These are phyloP conservation scores for Jamesozyma hellenica DNA, from an alignment of 805 yeast species.

Conservation along the genomic window DNA sequence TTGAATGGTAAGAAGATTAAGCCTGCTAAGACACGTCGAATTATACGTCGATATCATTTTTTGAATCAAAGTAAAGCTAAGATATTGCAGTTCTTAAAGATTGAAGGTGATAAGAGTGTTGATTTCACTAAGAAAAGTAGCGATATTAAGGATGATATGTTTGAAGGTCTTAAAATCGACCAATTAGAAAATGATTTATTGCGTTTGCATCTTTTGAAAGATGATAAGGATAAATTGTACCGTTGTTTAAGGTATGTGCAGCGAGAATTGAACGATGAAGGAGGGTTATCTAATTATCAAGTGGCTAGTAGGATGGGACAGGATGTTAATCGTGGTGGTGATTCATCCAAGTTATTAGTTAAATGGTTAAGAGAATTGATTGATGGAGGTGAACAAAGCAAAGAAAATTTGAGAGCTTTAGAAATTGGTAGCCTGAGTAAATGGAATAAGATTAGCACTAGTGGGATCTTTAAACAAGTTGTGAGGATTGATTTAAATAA, in stretches of 20 bases:
- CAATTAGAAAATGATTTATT: too few relatives aligned
- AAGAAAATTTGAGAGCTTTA: conserved; percentile 35
- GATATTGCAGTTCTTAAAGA: conserved; percentile 29
- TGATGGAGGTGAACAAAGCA: conserved; percentile 2
- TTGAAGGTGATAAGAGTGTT: conserved; percentile 3
- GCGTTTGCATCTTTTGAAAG: too few relatives aligned
- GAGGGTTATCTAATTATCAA: conserved; percentile 76
- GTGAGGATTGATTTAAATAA: conserved; percentile 62
- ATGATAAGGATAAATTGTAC: conserved; percentile 13
- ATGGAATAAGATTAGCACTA: conserved; percentile 54
- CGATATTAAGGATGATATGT: conserved; percentile 2
- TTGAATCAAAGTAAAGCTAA: conserved; percentile 46
- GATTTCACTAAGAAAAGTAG: too few relatives aligned
- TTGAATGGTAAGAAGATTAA: conserved; percentile 41
- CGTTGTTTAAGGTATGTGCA: conserved; percentile 44
- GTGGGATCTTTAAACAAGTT: conserved; percentile 42
- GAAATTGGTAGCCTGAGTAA: conserved; percentile 81
- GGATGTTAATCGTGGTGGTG: conserved; percentile 71
- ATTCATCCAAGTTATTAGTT: conserved; percentile 73
- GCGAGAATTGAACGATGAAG: conserved; percentile 50
- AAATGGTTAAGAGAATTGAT: conserved; percentile 48
- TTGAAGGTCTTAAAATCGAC: too few relatives aligned
- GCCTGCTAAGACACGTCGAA: conserved; percentile 60
- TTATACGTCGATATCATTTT: conserved; percentile 70
- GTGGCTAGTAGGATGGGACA: conserved; percentile 83